phyloP scores from a whole-genome alignment of 1,284 basidiomycete genomes.

The Earliella scabrosa region DNA sequence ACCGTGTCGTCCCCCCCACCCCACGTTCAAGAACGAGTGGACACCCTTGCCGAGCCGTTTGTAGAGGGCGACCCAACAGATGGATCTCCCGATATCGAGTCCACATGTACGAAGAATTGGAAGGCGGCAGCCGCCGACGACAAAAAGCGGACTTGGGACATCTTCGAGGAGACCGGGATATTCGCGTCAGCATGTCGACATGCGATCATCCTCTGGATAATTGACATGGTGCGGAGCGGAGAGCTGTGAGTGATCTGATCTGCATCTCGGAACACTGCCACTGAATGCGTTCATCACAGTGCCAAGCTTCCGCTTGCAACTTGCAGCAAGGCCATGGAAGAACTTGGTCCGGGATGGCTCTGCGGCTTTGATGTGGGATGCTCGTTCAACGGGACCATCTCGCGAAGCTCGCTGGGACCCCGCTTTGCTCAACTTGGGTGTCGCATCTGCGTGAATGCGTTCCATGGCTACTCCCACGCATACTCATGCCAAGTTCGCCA shows the following conservation, averaged over 20 bases:
- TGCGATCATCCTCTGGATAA: constrained; percentile 28
- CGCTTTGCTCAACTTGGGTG: constrained; percentile 20
- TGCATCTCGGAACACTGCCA: too few relatives aligned
- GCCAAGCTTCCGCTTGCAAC: constrained; percentile 41
- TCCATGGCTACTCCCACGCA: constrained; percentile 39
- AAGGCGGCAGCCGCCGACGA: constrained; percentile 36
- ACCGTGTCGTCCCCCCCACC: too few relatives aligned
- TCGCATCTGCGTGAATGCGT: constrained; percentile 30
- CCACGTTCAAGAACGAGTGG: too few relatives aligned
- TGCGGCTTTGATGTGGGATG: constrained; percentile 40
- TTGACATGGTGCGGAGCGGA: constrained; percentile 36
- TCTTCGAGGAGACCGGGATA: constrained; percentile 39
- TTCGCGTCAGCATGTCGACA: constrained; percentile 38
- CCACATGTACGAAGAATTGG: constrained; percentile 39
- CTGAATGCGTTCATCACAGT: constrained; percentile 27
- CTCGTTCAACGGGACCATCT: constrained; percentile 33
- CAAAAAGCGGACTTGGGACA: constrained; percentile 34
- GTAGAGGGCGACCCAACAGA: constrained; percentile 24
- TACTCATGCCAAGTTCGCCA: constrained; percentile 32
- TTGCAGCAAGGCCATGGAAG: constrained; percentile 28
- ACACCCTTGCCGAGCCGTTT: too few relatives aligned
- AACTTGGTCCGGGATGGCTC: constrained; percentile 6
- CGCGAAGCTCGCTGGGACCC: constrained; percentile 28
- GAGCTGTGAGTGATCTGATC: constrained; percentile 39
- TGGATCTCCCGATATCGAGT: not conserved